These are phyloP conservation scores for Penicillium waksmanii DNA, from an alignment of 495 filamentous ascomycete genomes.

Conservation along the genomic window DNA sequence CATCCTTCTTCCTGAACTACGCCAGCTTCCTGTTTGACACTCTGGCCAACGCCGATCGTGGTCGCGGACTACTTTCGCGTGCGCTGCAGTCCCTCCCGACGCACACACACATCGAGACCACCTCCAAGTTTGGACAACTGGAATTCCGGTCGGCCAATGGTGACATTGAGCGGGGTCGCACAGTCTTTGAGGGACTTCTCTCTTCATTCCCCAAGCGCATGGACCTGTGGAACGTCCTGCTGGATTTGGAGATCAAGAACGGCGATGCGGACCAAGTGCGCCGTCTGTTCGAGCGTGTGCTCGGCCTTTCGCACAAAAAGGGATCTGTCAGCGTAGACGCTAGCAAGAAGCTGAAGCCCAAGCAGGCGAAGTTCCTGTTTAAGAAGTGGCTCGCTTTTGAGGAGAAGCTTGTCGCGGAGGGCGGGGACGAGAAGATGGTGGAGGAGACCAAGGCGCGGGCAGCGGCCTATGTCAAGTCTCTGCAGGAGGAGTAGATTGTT, in stretches of 20 bases:
- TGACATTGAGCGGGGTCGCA: slow-evolving; percentile 88
- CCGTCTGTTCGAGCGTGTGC: slow-evolving; percentile 79
- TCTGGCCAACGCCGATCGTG: slow-evolving; percentile 67
- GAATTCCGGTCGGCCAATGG: slow-evolving; percentile 86
- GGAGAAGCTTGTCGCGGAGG: slow-evolving; percentile 55
- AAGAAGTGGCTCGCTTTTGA: slow-evolving; percentile 83
- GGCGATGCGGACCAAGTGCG: slow-evolving; percentile 68
- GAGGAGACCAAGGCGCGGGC: slow-evolving; percentile 76
- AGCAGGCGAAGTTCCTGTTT: slow-evolving; percentile 79
- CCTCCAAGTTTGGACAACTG: slow-evolving; percentile 83
- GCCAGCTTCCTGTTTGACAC: slow-evolving; percentile 85
- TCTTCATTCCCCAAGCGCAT: slow-evolving; percentile 83
- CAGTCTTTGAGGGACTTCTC: slow-evolving; percentile 88
- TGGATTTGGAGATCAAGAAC: slow-evolving; percentile 80
- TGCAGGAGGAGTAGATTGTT: slow-evolving; percentile 44
- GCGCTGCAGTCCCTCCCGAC: slow-evolving; percentile 81
- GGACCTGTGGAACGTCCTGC: slow-evolving; percentile 88
- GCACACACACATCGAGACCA: slow-evolving; percentile 73
- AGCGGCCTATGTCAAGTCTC: slow-evolving; percentile 65
- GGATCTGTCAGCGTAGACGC: slow-evolving; percentile 40
- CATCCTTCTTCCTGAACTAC: slow-evolving; percentile 90
- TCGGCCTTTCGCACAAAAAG: slow-evolving; percentile 59
- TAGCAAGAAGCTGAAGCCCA: slow-evolving; percentile 61
- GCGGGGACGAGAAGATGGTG: slow-evolving; percentile 69
- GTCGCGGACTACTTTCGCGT: slow-evolving; percentile 78